Evolutionary conservation across 345 rosid species (phyloP), one percentile per base, ranked within the genome.

Genomic region (Brassica juncea): DNA sequence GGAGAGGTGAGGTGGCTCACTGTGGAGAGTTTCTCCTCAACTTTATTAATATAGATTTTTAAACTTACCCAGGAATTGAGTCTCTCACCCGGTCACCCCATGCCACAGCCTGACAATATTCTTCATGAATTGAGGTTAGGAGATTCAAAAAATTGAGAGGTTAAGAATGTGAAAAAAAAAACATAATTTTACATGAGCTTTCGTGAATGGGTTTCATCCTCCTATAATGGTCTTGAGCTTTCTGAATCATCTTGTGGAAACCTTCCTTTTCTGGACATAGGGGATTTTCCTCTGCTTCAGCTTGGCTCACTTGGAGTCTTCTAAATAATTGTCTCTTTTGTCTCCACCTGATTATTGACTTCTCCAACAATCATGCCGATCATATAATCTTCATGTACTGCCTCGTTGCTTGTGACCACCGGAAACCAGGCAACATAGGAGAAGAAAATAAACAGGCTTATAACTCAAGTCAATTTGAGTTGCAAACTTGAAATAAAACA

Each of bases 1-100:
- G 27, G 27, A 25, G 27, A 25, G 27, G 27, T 25, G 27, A 25
- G 27, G 27, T 25, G 27, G 27, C 27, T 25, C 27, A 25, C 27
- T 25, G 27, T 25, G 27, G 27, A 25, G 27, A 25, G 27, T 25
- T 25, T 25, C 27, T 25, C 27, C 27, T 25, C 27, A 25, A 25
- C 27, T 25, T 25, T 25, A 25, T 25, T 25, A 25, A 25, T 25
- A 25, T 25, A 25, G 27, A 15, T 57, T 59, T 12, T 62, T 10
- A 66, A 21, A 10, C 90, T 81, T 86, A 92, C 99, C 99, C 99
- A 96, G 3, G 98, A 96, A 81, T 89, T 96, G 83, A 92, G 99
- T 68, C 99, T 97, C 82, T 93, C 99, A 52, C 97, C 99, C 97
- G 97, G 92, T 93, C 99, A 52, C 97, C 99, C 97, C 98, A 93